Evolutionary conservation across 1,284 basidiomycete genomes (phyloP).

Genomic region (Athelia sp.): DNA sequence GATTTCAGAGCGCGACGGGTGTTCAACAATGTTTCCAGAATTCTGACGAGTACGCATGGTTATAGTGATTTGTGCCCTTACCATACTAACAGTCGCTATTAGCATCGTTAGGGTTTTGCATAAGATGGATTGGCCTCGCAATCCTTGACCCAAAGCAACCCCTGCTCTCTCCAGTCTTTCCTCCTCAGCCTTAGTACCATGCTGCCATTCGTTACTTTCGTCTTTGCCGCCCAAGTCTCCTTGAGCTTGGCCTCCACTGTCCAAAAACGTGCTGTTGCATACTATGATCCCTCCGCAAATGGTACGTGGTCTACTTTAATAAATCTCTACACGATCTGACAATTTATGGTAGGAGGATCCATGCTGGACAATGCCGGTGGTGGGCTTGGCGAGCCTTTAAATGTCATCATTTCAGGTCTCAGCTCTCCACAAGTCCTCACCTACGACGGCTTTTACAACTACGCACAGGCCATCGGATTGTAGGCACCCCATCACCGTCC

Average conservation of each 20-base stretch:
- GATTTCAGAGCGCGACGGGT: too few relatives aligned
- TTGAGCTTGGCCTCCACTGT: constrained; percentile 1
- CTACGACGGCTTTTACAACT: constrained; percentile 52
- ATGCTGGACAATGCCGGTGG: constrained; percentile 39
- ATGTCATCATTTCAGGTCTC: constrained; percentile 54
- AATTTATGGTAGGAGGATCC: constrained; percentile 30
- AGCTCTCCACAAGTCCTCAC: constrained; percentile 55
- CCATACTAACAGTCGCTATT: too few relatives aligned
- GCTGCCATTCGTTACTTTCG: neutral
- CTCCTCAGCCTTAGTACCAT: too few relatives aligned
- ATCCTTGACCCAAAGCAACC: too few relatives aligned
- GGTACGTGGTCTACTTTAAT: constrained; percentile 21
- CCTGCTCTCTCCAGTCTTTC: too few relatives aligned
- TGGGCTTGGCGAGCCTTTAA: constrained; percentile 58
- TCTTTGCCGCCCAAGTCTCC: neutral
- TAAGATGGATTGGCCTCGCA: too few relatives aligned
- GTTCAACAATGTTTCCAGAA: too few relatives aligned
- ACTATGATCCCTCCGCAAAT: constrained; percentile 34
- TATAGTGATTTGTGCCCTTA: too few relatives aligned
- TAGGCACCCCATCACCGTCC: constrained; percentile 21
- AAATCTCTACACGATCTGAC: too few relatives aligned
- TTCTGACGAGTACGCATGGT: too few relatives aligned
- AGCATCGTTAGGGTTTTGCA: too few relatives aligned
- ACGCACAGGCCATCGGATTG: constrained; percentile 58
- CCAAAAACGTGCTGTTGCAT: constrained; percentile 24